Evolutionary conservation across 768 basidiomycete genomes (phyloP), one percentile per base, ranked within the genome.

Genomic region (Suillus ampliporus): DNA sequence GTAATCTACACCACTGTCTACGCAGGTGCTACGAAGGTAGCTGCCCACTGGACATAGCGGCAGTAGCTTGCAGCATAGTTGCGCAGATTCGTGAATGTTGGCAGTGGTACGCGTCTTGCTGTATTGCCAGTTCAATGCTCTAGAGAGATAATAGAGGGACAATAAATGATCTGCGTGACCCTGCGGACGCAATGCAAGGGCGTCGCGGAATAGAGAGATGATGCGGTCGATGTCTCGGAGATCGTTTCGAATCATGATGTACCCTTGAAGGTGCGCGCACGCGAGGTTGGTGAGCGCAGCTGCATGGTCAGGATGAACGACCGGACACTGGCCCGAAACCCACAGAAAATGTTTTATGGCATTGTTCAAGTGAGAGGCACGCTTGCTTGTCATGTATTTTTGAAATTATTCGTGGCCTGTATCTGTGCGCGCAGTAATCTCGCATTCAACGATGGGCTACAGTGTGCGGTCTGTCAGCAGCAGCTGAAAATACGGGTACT

Each of bases 251-350:
- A 31, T n/a, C n/a, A n/a, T n/a, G n/a, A n/a, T 31, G 6, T 31
- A 31, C 4, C 41, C 19, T 43, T 43, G 2, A n/a, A 19, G 40
- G 15, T 65, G 44, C 0, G 56, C 59, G 47, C 57, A 52, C 40
- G 60, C 67, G 31, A 71, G 65, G 47, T 62, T 67, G 28, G 58
- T 61, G 17, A 69, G 50, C 11, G 50, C 26, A 23, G 4, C 31
- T 14, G 5, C 13, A 5, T 14, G 13, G 38, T 38, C 38, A 38
- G 38, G 5, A 5, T 37, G 37, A 11, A 3, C 37, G 37, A 37
- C 37, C 9, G 37, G 37, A 11, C 37, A 37, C 11, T 11, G 37
- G 37, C 11, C 37, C 37, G 11, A 11, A 37, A 37, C 37, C 37
- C 10, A 37, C 37, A 11, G 37, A 11, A 37, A 37, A 37, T 11